Evolutionary conservation across 2,329 filamentous ascomycete species (phyloP), one percentile per base, ranked within the genome.

Genomic region (Lasiodiplodia theobromae): DNA sequence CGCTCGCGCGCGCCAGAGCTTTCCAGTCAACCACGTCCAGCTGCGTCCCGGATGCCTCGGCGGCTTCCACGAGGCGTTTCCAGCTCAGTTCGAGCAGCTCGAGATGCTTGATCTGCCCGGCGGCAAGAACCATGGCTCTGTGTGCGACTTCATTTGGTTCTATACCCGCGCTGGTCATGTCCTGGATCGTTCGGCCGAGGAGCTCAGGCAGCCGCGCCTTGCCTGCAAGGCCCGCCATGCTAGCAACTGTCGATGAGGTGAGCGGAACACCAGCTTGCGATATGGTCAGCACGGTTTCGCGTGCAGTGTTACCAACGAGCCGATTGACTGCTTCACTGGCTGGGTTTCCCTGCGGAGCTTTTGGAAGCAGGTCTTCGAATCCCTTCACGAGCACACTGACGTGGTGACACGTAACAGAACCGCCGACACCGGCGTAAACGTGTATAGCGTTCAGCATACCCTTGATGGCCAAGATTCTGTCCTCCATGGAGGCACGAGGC

Each of bases 371-470:
- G 68, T 70, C 51, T 73, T 77, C 68, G 77, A 78, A 76, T 16
- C 72, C 71, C 67, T 66, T 78, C 31, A 84, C 72, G 25, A 85
- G 72, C 28, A 75, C 70, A 40, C 76, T 79, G 12, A 84, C 72
- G 65, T 81, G 77, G 7, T 79, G 78, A 14, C 70, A 72, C 4
- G 75, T 68, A 4, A 84, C 52, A 6, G 68, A 70, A 21, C 79
- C 80, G 5, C 82, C 79, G 31, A 77, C 76, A 62, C 83, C 79
- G 31, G 81, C 66, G 65, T 81, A 79, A 21, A 82, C 79, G 70
- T 82, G 82, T 12, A 82, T 71, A 5, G 78, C 75, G 21, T 82
- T 81, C 10, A 83, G 73, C 73, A 83, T 81, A 34, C 77, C 77
- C 25, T 79, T 73, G 47, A 83, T 2, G 16, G 44, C 65, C n/a